Conservation (phyloP, 345 rosid genomes). For the Pistacia vera region DNA sequence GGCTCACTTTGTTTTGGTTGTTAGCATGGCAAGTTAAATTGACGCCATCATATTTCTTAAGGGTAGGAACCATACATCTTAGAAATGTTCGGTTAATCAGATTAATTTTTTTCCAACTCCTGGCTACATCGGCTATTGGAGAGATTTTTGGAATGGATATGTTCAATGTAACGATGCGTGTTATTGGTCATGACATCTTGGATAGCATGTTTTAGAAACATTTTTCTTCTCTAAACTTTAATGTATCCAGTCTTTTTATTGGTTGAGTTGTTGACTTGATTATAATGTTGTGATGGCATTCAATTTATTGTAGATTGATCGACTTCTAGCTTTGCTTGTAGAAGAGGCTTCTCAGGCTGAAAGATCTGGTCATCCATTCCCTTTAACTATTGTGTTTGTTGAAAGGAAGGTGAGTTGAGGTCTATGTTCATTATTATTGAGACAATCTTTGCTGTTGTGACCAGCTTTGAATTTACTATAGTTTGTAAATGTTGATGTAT, state of each 20-base stretch:
- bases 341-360: slow-evolving; percentile 37
- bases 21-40: background rate
- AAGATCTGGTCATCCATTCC: slow-evolving; percentile 35
- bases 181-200: background rate
- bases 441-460: background rate
- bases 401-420: slow-evolving; percentile 37
- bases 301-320: slow-evolving; percentile 32
- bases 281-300: slow-evolving; percentile 7
- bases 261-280: background rate
- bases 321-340: slow-evolving; percentile 39
- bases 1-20: background rate
- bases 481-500: background rate
- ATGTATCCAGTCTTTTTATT: background rate
- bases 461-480: background rate
- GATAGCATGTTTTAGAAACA: background rate
- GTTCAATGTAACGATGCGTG: background rate
- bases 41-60: background rate
- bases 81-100: background rate
- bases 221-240: background rate
- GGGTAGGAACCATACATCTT: background rate
- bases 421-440: background rate
- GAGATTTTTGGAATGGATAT: background rate
- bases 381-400: slow-evolving; percentile 45
- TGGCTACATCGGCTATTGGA: background rate
- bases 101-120: background rate